These are phyloP conservation scores for Gypsophila paniculata DNA, from an alignment of 179 eudicot genomes.

Conservation along the genomic window DNA sequence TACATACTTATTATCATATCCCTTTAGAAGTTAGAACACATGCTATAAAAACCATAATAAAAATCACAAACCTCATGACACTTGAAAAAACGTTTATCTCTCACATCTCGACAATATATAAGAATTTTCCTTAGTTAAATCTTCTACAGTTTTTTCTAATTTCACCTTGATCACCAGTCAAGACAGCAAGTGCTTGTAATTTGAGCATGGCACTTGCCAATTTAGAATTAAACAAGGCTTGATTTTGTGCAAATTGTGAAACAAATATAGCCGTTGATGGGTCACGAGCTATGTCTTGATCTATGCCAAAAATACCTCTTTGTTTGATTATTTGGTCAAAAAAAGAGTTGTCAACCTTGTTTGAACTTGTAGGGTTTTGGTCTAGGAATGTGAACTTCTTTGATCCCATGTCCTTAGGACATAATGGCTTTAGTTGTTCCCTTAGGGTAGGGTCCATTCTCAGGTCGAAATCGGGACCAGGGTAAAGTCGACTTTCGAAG, in stretches of 20 bases:
- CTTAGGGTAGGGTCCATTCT: slow-evolving; percentile 29
- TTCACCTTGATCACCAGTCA: slow-evolving; percentile 22
- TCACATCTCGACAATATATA: neutral
- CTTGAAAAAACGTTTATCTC: no score
- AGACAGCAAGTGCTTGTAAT: slow-evolving; percentile 26
- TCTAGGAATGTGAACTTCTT: slow-evolving; percentile 34
- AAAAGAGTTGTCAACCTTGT: slow-evolving; percentile 42
- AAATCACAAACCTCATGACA: no score
- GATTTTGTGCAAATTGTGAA: neutral
- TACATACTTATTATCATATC: no score
- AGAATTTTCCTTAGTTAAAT: slow-evolving; percentile 12
- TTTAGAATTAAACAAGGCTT: slow-evolving; percentile 8
- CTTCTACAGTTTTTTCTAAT: slow-evolving; percentile 23
- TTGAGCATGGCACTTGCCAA: slow-evolving; percentile 32
- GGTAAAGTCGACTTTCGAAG: slow-evolving; percentile 39
- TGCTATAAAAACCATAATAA: no score
- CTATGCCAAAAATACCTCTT: slow-evolving; percentile 44
- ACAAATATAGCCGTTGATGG: slow-evolving; percentile 28
- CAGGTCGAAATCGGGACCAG: slow-evolving; percentile 31
- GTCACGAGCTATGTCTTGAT: slow-evolving; percentile 42
- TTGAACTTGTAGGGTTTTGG: slow-evolving; percentile 35
- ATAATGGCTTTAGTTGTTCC: slow-evolving; percentile 22
- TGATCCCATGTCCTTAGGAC: slow-evolving; percentile 27
- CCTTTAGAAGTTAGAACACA: no score
- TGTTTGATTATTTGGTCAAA: slow-evolving; percentile 31